Percentiles rank a stretch among this genome's conserved stretches.
Conservation (phyloP, 805 yeast genomes). For the Myxozyma sirexii region DNA sequence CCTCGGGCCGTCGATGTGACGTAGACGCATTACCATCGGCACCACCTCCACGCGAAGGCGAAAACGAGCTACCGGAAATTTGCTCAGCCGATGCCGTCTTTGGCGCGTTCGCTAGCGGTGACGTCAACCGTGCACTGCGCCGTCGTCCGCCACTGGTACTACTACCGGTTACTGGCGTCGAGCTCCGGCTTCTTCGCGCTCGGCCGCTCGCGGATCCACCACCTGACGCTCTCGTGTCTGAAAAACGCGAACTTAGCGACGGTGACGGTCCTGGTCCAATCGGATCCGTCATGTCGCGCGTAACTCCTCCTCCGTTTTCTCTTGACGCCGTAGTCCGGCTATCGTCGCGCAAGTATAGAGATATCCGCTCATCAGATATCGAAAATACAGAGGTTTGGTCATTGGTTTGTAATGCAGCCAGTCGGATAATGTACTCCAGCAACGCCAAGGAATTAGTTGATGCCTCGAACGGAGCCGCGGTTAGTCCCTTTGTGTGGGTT, state of each 20-base stretch:
- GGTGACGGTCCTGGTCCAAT: slow-evolving; percentile 31
- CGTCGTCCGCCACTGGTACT: slow-evolving; percentile 29
- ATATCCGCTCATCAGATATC: slow-evolving; percentile 66
- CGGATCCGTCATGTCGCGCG: slow-evolving; percentile 28
- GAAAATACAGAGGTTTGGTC: slow-evolving; percentile 58
- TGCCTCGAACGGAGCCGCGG: neutral
- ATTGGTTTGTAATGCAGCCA: slow-evolving; percentile 60
- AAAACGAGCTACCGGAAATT: neutral
- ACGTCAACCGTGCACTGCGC: neutral
- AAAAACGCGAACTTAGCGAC: slow-evolving; percentile 4
- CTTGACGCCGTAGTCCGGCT: slow-evolving; percentile 31
- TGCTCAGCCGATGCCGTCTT: neutral
- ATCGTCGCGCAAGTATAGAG: slow-evolving; percentile 65
- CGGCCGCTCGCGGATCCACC: neutral
- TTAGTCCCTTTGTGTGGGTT: neutral
- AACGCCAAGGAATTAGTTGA: slow-evolving; percentile 48
- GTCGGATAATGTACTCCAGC: slow-evolving; percentile 63
- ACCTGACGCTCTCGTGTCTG: neutral
- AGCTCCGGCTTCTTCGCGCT: slow-evolving; percentile 3
- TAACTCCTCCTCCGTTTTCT: slow-evolving; percentile 6
- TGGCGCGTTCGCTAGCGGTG: neutral
- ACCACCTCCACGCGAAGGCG: neutral
- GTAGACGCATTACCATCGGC: neutral
- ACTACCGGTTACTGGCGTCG: slow-evolving; percentile 3
- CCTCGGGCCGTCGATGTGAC: neutral